Base-by-base conservation (phyloP, 768 basidiomycete genomes). In the Boletus pseudopeckii region DNA sequence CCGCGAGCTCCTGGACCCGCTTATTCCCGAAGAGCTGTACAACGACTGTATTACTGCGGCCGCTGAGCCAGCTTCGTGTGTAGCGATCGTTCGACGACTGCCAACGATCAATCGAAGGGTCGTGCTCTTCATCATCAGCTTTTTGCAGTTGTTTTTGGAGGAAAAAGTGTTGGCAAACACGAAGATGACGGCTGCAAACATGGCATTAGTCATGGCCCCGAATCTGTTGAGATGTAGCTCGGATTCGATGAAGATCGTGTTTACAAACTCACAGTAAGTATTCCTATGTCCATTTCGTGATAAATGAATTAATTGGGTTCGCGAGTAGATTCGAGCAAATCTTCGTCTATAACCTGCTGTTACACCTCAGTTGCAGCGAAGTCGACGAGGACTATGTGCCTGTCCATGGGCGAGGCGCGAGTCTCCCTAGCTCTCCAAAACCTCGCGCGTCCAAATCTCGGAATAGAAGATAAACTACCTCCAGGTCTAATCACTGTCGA, bases 201-300 rank as follows among this genome's bases (percentile, higher is more conserved):
- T 96, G 56, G 91, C 93, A 9, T 73, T 95, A 15, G 91, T 97
- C 18, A 89, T 97, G 85, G 91, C 93, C 1, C 93, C 93, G 8
- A 96, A 96, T 71, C 69, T 97, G 41, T 70, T 97, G 42, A 76
- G 93, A 51, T 95, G 93, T 65, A 87, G 79, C 60, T 92, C 90
- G 15, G 88, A 92, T 45, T 89, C 84, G n/a, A 86, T 94, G 80
- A 79, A 87, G 7, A 76, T 94, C 10, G 92, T 94, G 10, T 95
- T 92, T 66, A 93, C 89, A 32, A 97, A 96, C 70, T 82, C 94
- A 14, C 88, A 89, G 92, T 93, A 64, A 72, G 90, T 79, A 11
- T 50, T 48, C n/a, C n/a, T 30, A 9, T 36, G 52, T 22, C 47
- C 9, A 17, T 51, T 30, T 40, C 24, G 33, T 52, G 26, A 46